Percentiles rank a stretch among this genome's conserved stretches.
Evolutionary conservation across 1,139 yeast species (phyloP).

Genomic region (Geotrichum bryndzae): DNA sequence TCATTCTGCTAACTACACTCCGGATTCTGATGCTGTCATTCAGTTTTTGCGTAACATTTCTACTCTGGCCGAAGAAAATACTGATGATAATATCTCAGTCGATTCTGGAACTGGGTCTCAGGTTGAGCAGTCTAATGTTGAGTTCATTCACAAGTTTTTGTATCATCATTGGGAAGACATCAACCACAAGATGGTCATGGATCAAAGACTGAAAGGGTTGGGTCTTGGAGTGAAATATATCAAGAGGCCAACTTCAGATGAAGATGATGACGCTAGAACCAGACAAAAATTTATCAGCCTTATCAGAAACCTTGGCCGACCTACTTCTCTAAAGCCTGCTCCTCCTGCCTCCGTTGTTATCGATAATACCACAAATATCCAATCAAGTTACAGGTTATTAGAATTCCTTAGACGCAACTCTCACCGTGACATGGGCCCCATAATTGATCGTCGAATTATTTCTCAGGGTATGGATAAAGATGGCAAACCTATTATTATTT

Average conservation of each 20-base stretch:
- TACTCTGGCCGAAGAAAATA: constrained; percentile 9
- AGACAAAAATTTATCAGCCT: constrained; percentile 23
- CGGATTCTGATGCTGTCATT: constrained; percentile 10
- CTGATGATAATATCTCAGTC: constrained; percentile 11
- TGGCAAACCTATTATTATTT: constrained; percentile 64
- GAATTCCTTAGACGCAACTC: constrained; percentile 74
- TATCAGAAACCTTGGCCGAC: constrained; percentile 27
- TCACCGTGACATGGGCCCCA: constrained; percentile 45
- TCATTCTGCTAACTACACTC: constrained; percentile 2
- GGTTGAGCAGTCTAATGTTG: constrained; percentile 27
- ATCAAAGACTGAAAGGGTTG: constrained; percentile 22
- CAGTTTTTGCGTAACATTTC: constrained; percentile 17
- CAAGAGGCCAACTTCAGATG: constrained; percentile 1
- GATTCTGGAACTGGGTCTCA: background rate
- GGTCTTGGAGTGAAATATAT: constrained; percentile 21
- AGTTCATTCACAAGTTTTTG: constrained; percentile 52
- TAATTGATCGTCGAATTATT: constrained; percentile 45
- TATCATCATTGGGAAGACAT: constrained; percentile 57
- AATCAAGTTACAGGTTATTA: constrained; percentile 39
- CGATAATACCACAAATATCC: constrained; percentile 2
- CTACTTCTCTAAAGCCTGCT: constrained; percentile 13
- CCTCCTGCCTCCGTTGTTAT: background rate
- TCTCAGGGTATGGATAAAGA: constrained; percentile 63
- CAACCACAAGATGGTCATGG: constrained; percentile 28
- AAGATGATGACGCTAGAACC: constrained; percentile 22